Conservation (phyloP, 2,329 filamentous ascomycete genomes). For the Pestalotiopsis sp. region DNA sequence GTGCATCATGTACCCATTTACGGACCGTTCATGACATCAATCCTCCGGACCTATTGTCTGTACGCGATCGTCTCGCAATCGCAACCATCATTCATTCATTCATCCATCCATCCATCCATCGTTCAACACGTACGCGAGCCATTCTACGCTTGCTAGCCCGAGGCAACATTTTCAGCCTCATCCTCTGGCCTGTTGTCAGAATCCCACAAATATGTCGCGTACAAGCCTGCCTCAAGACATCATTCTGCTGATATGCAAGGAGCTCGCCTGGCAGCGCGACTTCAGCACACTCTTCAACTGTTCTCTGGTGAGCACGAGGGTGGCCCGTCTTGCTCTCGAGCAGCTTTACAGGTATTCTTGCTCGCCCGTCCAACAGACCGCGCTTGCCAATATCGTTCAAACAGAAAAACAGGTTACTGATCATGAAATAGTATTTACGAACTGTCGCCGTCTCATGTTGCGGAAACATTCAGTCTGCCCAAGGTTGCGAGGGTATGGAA, state of each 20-base stretch:
- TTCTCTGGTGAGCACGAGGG: slow-evolving; percentile 53
- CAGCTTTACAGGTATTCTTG: slow-evolving; percentile 60
- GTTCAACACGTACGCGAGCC: slow-evolving; percentile 3
- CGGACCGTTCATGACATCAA: slow-evolving; percentile 1
- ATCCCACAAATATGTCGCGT: slow-evolving; percentile 16
- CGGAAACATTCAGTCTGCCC: slow-evolving; percentile 39
- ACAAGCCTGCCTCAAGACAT: slow-evolving; percentile 57
- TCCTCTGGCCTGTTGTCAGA: not conserved
- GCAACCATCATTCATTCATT: not conserved
- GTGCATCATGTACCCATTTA: not conserved
- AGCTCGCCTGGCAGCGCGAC: slow-evolving; percentile 56
- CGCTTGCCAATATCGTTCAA: not conserved
- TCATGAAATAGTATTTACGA: slow-evolving; percentile 43
- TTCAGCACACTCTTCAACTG: slow-evolving; percentile 63
- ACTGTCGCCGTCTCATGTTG: slow-evolving; percentile 42
- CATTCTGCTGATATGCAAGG: slow-evolving; percentile 60
- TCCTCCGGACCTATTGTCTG: not conserved
- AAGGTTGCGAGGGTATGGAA: slow-evolving; percentile 69
- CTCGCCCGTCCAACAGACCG: not conserved
- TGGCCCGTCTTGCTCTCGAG: slow-evolving; percentile 61
- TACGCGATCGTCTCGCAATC: not conserved
- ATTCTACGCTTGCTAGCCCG: not conserved
- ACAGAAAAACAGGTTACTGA: slow-evolving; percentile 19
- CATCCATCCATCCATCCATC: too few relatives aligned
- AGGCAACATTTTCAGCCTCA: not conserved